Base-by-base conservation (phyloP, 805 yeast species). In the Saccharomycopsis javanensis region DNA sequence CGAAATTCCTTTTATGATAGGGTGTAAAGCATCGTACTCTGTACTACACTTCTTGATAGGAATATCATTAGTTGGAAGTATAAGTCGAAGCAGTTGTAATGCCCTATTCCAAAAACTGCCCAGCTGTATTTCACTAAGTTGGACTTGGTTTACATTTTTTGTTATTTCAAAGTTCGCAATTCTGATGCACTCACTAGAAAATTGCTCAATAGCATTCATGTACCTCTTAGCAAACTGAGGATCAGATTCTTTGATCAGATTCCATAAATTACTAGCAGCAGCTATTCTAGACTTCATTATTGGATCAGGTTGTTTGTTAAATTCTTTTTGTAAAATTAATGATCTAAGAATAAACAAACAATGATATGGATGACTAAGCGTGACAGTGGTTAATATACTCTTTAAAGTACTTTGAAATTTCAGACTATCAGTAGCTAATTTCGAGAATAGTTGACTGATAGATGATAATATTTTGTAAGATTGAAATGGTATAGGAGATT, bases 361-460 rank as follows among this genome's bases (percentile, higher is more conserved):
- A 61, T 89, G 96, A 67, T 75, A 82, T 0, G 97, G 97, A 64
- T 87, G 86, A 30, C 75, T 75, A 8, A 61, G 63, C 55, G 84
- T 75, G 11, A 85, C 65, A 10, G 73, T 65, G 11, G 71, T 60
- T 35, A 88, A 68, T 15, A 87, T 67, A 1, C 66, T 62, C 35
- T 76, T 75, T 23, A 90, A 67, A 1, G 77, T 64, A 1, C 60
- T 65, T 64, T 88, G 96, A 63, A 89, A 90, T 0, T 64, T 65
- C 1, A 76, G 66, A 0, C 62, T 55, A 8, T 79, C 86, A 35
- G 69, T 71, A 0, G 79, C 70, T 15, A 91, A 65, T 56, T 94
- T 74, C 0, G 97, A 88, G 2, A 87, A 75, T 50, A 91, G 74
- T 66, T 91, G 98, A 59, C 85, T 83, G 37, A 84, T 74, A 96